A percentile compares a stretch with the other conserved stretches of the same genome.
Evolutionary conservation across 257 asterid genomes (phyloP).

Genomic region (Fraxinus anomala): DNA sequence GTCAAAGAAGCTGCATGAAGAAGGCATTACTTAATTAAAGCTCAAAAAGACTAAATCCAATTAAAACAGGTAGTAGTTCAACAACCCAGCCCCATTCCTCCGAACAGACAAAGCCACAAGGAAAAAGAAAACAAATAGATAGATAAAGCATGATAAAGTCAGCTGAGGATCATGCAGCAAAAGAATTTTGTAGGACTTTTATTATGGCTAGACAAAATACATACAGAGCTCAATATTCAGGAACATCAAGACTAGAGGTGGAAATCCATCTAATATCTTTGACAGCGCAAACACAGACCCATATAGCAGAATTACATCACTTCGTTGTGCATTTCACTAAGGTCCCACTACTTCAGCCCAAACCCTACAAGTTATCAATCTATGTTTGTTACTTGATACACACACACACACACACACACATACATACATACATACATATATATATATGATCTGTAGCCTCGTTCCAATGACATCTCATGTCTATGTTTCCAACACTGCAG

Average conservation of each 20-base stretch:
- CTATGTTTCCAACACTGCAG: not conserved
- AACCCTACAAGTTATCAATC: slow-evolving; percentile 23
- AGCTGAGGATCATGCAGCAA: slow-evolving; percentile 12
- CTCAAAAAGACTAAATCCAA: slow-evolving; percentile 16
- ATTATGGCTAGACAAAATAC: not conserved
- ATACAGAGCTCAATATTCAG: not conserved
- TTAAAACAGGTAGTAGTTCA: slow-evolving; percentile 20
- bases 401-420: not conserved
- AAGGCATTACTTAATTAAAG: slow-evolving; percentile 24
- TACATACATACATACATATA: too few species aligned
- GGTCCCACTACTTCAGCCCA: slow-evolving; percentile 29
- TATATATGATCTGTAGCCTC: not conserved
- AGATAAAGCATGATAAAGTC: not conserved
- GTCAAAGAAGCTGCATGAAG: slow-evolving; percentile 74
- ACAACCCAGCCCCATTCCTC: slow-evolving; percentile 3
- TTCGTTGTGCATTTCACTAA: slow-evolving; percentile 25
- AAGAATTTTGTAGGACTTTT: not conserved
- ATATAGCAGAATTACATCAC: slow-evolving; percentile 9
- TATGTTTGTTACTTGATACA: slow-evolving; percentile 24
- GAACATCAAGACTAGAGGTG: not conserved
- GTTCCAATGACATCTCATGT: not conserved
- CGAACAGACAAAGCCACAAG: not conserved
- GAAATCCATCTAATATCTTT: slow-evolving; percentile 3
- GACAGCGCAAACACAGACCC: slow-evolving; percentile 16
- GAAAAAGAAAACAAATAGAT: not conserved